Evolutionary conservation across 1,284 basidiomycete species (phyloP).

Genomic region (Grifola frondosa): DNA sequence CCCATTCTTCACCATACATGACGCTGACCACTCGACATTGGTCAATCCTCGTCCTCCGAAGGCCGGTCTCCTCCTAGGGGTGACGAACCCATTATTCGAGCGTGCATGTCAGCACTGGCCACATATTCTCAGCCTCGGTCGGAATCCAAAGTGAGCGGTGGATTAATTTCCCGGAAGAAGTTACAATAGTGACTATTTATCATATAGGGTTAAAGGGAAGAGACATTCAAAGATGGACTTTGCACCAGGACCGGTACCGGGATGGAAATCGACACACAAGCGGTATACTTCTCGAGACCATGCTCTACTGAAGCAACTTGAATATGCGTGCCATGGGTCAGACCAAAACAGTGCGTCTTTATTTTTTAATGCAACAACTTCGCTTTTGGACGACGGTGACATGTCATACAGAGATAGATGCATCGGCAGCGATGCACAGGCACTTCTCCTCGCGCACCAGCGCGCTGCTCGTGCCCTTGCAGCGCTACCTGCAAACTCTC

Average conservation of each 20-base stretch:
- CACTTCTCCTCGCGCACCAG: conserved; percentile 91
- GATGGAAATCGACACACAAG: conserved; percentile 80
- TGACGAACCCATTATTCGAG: conserved; percentile 94
- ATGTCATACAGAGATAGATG: conserved; percentile 56
- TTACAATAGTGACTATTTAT: neutral
- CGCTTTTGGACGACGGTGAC: too few species aligned
- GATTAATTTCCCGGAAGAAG: neutral
- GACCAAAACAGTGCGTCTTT: conserved; percentile 52
- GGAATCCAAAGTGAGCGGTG: conserved; percentile 39
- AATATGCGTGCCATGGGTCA: conserved; percentile 52
- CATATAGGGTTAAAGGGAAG: conserved; percentile 5
- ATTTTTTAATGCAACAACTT: too few species aligned
- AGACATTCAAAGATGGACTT: conserved; percentile 7
- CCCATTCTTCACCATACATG: conserved; percentile 96
- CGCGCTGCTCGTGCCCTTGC: conserved; percentile 86
- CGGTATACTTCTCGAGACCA: conserved; percentile 87
- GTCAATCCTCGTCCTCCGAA: conserved; percentile 86
- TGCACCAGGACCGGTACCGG: conserved; percentile 54
- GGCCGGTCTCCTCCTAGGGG: conserved; percentile 82
- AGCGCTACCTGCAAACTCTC: conserved; percentile 90
- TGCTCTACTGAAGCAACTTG: conserved; percentile 65
- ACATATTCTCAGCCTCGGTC: conserved; percentile 75
- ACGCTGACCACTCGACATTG: conserved; percentile 75
- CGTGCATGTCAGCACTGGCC: conserved; percentile 92
- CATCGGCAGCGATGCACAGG: conserved; percentile 70